Conservation (phyloP, 495 filamentous ascomycete genomes). For the Xylaria nigripes region DNA sequence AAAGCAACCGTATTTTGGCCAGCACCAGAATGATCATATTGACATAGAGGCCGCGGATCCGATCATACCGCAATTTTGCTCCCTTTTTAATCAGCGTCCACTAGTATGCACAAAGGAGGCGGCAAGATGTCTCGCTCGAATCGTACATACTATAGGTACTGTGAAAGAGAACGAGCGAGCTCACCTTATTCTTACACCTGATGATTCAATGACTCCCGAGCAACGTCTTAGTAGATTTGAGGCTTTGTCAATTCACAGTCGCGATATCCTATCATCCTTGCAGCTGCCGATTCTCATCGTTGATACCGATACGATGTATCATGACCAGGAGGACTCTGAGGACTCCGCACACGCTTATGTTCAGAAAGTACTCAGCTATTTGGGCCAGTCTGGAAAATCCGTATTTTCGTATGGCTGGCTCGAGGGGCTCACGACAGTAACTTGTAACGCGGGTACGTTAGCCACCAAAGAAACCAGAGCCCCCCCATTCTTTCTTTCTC, state of each 20-base stretch:
- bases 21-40: constrained; percentile 25
- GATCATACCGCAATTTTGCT: constrained; percentile 27
- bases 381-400: constrained; percentile 22
- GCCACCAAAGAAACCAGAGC: not conserved
- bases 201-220: constrained; percentile 11
- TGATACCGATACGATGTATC: constrained; percentile 2
- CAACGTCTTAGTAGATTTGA: constrained; percentile 19
- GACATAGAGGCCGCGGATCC: constrained; percentile 26
- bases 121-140: constrained; percentile 29
- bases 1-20: constrained; percentile 32
- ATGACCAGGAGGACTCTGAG: constrained; percentile 11
- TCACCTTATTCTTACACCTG: constrained; percentile 22
- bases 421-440: constrained; percentile 23
- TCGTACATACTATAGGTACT: constrained; percentile 31
- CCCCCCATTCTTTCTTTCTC: not conserved
- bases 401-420: constrained; percentile 27
- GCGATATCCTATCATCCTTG: constrained; percentile 18
- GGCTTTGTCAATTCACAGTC: constrained; percentile 19
- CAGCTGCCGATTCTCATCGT: constrained; percentile 24
- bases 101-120: constrained; percentile 33
- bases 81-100: constrained; percentile 21
- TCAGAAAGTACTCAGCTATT: constrained; percentile 8
- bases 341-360: constrained; percentile 7
- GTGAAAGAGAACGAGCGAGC: constrained; percentile 30
- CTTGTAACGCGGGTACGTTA: constrained; percentile 19